Evolutionary conservation across 1,284 basidiomycete genomes (phyloP), one percentile per base, ranked within the genome.

Genomic region (Cutaneotrichosporon cavernicola): DNA sequence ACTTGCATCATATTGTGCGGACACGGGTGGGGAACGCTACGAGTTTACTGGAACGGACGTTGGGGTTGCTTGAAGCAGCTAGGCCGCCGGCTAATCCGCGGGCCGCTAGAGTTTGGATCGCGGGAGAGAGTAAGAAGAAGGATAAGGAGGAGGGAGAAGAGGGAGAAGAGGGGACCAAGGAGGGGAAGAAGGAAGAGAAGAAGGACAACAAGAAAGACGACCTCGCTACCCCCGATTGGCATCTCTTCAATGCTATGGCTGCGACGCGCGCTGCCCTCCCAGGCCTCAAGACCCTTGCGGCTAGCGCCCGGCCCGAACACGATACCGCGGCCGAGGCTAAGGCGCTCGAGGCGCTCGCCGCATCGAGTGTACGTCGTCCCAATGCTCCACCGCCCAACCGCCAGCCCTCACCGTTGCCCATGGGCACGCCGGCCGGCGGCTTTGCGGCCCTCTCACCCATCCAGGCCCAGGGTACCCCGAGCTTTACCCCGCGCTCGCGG

Each of bases 61-160:
- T 80, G 52, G 51, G 65, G 5, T 65, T 65, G 0, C 67, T 80
- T 9, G 73, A 75, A 18, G 62, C 69, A 13, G 57, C 63, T 8
- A 70, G 73, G 47, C 78, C 78, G 13, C 69, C 76, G 18, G 67
- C 75, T 2, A 78, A 80, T 58, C 78, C 77, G 9, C 68, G 78
- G 11, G 64, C 72, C 5, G 70, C 73, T 13, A 64, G 69, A 6
- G 53, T 68, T 43, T 80, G 78, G 78, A 56, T 74, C 3, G 71
- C 73, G 5, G 60, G 55, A 9, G 55, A 53, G 36, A 26, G 47
- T 6, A 56, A 49, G 18, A 56, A 47, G 46, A 13, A 30, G 31
- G 58, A 63, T 14, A 51, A 55, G 32, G 57, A 58, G 46, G 47
- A 47, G 11, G 47, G 26, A 11, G 61, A 52, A 31, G 34, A 40